Conservation (phyloP, 1,284 basidiomycete genomes). For the Rhodofomes roseus region DNA sequence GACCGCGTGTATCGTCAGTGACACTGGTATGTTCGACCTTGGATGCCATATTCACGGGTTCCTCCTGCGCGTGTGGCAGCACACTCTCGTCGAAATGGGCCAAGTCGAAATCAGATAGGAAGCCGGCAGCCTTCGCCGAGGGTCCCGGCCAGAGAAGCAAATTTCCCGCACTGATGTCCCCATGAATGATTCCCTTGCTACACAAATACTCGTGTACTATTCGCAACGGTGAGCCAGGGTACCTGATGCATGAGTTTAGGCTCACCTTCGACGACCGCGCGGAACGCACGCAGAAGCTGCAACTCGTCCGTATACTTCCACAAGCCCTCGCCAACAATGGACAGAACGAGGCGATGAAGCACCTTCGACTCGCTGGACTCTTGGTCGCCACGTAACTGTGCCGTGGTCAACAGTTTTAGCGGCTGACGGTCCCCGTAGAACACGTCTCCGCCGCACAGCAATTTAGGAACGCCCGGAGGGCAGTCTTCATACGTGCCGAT, state of each 20-base stretch:
- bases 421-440: neutral
- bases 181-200: neutral
- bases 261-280: neutral
- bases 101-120: conserved; percentile 1
- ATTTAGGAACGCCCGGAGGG: neutral
- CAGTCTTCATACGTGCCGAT: neutral
- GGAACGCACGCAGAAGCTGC: neutral
- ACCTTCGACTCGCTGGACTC: neutral
- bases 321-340: neutral
- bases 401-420: neutral
- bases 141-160: neutral
- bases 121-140: neutral
- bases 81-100: neutral
- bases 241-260: neutral
- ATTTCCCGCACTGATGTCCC: neutral
- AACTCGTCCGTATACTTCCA: neutral
- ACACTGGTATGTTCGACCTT: too few relatives aligned
- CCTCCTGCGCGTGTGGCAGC: too few relatives aligned
- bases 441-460: conserved; percentile 4
- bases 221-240: neutral
- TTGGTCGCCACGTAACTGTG: neutral
- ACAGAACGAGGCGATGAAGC: neutral
- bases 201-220: neutral
- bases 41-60: too few relatives aligned
- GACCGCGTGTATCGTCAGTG: too few relatives aligned